Conservation (phyloP, 495 filamentous ascomycete genomes). For the Trypethelium eluteriae region DNA sequence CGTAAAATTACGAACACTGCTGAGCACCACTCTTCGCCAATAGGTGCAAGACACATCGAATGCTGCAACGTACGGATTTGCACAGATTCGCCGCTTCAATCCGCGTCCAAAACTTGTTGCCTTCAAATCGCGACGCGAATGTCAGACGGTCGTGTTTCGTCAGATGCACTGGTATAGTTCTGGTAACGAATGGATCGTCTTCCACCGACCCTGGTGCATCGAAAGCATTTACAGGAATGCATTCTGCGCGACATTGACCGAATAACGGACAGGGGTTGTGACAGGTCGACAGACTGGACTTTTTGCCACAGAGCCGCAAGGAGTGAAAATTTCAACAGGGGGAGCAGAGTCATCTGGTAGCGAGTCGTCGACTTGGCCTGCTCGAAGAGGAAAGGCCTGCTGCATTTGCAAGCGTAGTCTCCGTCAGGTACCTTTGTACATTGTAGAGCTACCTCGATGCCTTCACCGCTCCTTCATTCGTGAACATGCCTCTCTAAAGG, state of each 20-base stretch:
- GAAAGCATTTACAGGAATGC: neutral
- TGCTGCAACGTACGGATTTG: no score
- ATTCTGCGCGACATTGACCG: constrained; percentile 9
- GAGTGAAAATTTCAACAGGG: neutral
- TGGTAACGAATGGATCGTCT: constrained; percentile 1
- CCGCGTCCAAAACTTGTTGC: neutral
- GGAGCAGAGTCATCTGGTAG: neutral
- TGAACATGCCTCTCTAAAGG: neutral
- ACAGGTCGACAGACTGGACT: constrained; percentile 11
- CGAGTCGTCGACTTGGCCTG: neutral
- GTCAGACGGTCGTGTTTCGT: neutral
- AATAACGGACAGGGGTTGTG: neutral
- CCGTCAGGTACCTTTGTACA: neutral
- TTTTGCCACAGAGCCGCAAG: constrained; percentile 8
- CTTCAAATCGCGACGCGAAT: neutral
- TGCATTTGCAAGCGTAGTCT: neutral
- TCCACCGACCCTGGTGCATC: neutral
- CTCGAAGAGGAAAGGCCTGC: neutral
- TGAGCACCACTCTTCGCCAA: no score
- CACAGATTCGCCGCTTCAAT: neutral
- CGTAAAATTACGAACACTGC: neutral
- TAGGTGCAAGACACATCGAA: no score
- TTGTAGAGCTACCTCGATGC: neutral
- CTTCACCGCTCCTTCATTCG: constrained; percentile 6
- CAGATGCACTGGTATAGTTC: neutral